Base-by-base conservation (phyloP, 176 grass and related monocot species). In the Oryza meridionalis region DNA sequence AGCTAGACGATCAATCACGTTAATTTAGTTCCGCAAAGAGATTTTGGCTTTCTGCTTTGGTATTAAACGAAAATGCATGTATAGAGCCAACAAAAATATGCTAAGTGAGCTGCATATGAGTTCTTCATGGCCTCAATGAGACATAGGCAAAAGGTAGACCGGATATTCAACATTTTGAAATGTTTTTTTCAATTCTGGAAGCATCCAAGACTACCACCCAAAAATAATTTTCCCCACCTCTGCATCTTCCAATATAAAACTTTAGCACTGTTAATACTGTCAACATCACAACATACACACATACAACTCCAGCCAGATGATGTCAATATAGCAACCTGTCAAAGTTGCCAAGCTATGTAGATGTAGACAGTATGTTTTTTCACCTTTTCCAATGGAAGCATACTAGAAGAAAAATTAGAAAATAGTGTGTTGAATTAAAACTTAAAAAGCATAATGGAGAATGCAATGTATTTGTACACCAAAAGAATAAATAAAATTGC, bases 401-500 rank as follows among this genome's bases (percentile, higher is more conserved):
- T 58, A 58, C 19, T 21, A n/a, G 7, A 58, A 19, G 50, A 6
- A 55, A 21, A 21, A 21, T n/a, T 19, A 21, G 50, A 78, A 72
- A 15, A 45, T 70, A 74, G 21, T 50, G 61, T 15, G 76, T 31
- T 77, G 5, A 69, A 55, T 58, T 58, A 21, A 58, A 9, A 58
- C 16, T 61, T 24, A 71, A 7, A 7, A 70, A 78, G 25, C 12
- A 73, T 21, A 78, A 78, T 6, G 8, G 67, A 86, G 46, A 61
- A 75, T 32, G 24, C 49, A 85, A 3, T 58, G 67, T 50, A 62
- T 6, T 24, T 78, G 21, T 47, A 61, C 24, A 78, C 7, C 35
- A 77, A 15, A 75, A 71, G 37, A 62, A 17, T 33, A 55, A 37
- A 69, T 46, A 27, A 79, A 73, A 79, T 78, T 79, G 25, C 86